These are phyloP conservation scores for Phycomyces nitens DNA, from an alignment of 192 early-diverging fungal species.

Conservation along the genomic window DNA sequence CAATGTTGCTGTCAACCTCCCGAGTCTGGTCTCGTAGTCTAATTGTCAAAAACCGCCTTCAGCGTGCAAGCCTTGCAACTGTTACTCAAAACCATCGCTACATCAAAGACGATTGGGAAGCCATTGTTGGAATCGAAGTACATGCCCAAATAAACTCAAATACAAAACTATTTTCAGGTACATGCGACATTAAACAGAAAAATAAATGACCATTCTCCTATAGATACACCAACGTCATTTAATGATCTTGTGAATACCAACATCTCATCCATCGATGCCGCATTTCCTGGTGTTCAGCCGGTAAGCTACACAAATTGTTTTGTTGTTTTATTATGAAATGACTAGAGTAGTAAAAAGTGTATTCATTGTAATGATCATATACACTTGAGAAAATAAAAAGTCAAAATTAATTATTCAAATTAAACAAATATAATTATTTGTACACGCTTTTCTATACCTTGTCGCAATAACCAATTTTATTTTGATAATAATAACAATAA, in stretches of 20 bases:
- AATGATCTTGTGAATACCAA: conserved; percentile 70
- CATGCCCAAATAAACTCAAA: conserved; percentile 76
- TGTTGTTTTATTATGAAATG: too few species aligned
- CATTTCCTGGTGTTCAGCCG: conserved; percentile 84
- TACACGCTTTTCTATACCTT: neutral
- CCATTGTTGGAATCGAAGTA: conserved; percentile 87
- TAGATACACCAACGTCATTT: conserved; percentile 44
- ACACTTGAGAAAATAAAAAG: too few species aligned
- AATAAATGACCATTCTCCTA: neutral
- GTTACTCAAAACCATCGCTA: neutral
- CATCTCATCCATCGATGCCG: conserved; percentile 73
- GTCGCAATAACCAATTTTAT: too few species aligned
- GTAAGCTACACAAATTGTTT: conserved; percentile 43
- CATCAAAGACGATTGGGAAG: conserved; percentile 46
- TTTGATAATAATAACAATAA: too few species aligned
- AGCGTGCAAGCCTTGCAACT: neutral
- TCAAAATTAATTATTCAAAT: too few species aligned
- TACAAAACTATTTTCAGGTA: conserved; percentile 85
- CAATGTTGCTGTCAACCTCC: too few species aligned
- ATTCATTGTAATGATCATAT: too few species aligned
- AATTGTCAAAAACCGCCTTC: too few species aligned
- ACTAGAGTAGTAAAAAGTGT: too few species aligned
- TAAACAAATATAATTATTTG: neutral
- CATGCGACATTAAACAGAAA: conserved; percentile 3
- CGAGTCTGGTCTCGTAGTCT: too few species aligned